These are phyloP conservation scores for Schizothecium vesticola DNA, from an alignment of 495 filamentous ascomycete genomes.

Conservation along the genomic window DNA sequence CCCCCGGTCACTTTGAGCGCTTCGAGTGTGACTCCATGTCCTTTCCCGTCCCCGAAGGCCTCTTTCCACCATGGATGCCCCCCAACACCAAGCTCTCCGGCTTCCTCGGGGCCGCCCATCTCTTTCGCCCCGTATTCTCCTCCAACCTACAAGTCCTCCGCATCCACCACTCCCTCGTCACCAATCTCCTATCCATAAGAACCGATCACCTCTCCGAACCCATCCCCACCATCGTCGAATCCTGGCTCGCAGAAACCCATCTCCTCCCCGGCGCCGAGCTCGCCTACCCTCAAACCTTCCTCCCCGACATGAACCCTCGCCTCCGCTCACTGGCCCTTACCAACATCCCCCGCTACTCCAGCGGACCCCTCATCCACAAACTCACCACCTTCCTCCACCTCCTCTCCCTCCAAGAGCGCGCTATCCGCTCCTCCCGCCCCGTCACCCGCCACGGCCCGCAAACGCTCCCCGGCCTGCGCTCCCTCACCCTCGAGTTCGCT, in stretches of 20 bases:
- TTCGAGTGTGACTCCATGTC: conserved; percentile 37
- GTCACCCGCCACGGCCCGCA: conserved; percentile 20
- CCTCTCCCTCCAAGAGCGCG: conserved; percentile 36
- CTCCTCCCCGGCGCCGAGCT: conserved; percentile 31
- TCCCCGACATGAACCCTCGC: conserved; percentile 44
- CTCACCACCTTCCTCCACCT: conserved; percentile 34
- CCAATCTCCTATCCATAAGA: conserved; percentile 33
- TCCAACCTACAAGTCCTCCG: conserved; percentile 40
- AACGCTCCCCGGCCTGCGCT: conserved; percentile 34
- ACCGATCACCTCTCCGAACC: conserved; percentile 17
- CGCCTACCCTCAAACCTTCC: conserved; percentile 37
- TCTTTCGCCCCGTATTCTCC: conserved; percentile 42
- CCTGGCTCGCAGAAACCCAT: conserved; percentile 35
- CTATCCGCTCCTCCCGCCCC: conserved; percentile 19
- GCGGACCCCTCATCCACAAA: conserved; percentile 34
- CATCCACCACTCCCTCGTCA: conserved; percentile 46
- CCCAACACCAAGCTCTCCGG: conserved; percentile 25
- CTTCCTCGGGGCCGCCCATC: conserved; percentile 31
- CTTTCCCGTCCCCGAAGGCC: conserved; percentile 9
- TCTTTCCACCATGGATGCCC: conserved; percentile 10
- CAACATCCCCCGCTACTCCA: conserved; percentile 36
- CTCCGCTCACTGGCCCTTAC: conserved; percentile 37
- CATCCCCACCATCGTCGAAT: conserved; percentile 18
- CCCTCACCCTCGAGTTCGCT: conserved; percentile 41
- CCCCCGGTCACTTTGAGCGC: conserved; percentile 35